These are phyloP conservation scores for Exophiala sp. DNA, from an alignment of 2,329 filamentous ascomycete species.

Conservation along the genomic window DNA sequence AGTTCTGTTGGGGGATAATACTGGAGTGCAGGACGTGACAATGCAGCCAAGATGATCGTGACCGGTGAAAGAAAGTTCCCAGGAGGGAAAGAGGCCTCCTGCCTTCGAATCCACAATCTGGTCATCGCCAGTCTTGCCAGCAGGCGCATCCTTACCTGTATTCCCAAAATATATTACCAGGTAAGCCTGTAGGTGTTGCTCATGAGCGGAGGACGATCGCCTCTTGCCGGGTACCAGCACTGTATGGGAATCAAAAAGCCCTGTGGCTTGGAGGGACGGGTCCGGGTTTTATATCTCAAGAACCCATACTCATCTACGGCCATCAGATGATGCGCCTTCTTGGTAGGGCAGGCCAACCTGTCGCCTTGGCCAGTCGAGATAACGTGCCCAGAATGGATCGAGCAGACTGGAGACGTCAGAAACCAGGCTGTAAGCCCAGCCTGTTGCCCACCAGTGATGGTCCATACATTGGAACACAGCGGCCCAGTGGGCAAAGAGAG, in stretches of 20 bases:
- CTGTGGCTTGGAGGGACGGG: background rate
- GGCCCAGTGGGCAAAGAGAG: conserved; percentile 28
- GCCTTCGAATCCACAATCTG: background rate
- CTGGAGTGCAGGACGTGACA: conserved; percentile 3
- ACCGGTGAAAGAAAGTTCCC: background rate
- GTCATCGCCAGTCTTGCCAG: background rate
- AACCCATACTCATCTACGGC: conserved; percentile 7
- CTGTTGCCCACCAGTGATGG: conserved; percentile 29
- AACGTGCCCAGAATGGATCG: conserved; percentile 22
- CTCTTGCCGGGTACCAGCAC: background rate
- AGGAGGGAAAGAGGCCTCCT: background rate
- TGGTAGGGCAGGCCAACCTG: conserved; percentile 25
- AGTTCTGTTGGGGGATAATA: conserved; percentile 2
- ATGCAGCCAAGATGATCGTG: background rate
- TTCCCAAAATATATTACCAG: too few relatives aligned
- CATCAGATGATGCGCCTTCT: conserved; percentile 11
- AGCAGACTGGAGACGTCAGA: conserved; percentile 25
- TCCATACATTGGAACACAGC: conserved; percentile 28
- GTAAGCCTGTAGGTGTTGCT: too few relatives aligned
- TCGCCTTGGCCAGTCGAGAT: conserved; percentile 25
- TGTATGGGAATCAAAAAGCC: conserved; percentile 2
- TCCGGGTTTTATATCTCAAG: background rate
- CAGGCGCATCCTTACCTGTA: background rate
- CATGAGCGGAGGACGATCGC: background rate
- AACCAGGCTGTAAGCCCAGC: conserved; percentile 28